Evolutionary conservation across 2,329 filamentous ascomycete species (phyloP), one percentile per base, ranked within the genome.

Genomic region (Ophidiomyces ophidiicola): DNA sequence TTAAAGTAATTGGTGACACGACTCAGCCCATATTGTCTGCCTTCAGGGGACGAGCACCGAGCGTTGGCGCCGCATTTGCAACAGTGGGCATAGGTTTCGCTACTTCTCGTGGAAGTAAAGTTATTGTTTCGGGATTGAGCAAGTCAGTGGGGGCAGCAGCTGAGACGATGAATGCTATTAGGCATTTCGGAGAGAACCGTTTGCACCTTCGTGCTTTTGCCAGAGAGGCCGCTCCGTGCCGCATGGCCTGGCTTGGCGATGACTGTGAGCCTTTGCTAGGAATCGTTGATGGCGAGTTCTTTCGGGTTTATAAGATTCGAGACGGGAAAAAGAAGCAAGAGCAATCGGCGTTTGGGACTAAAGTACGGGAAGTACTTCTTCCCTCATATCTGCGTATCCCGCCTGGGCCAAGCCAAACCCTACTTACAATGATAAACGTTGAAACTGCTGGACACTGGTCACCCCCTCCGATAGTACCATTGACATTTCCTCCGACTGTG

Each of bases 301-400:
- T 71, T 49, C 62, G 63, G 24, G 51, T 68, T 36, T 66, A 69
- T 43, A 55, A 59, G 32, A 50, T 67, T 33, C 54, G 55, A 44
- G 52, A 61, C 31, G 54, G 72, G 23, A 67, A 71, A 8, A 70
- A 71, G 28, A 71, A 69, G 47, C 64, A 69, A 42, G 66, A 70
- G 15, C 62, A 68, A 18, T 64, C 71, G 24, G 72, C 75, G 12
- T 65, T 65, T 30, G 63, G 70, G 18, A 68, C 64, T 41, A 74
- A 76, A 53, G 70, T 78, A 53, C 69, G 71, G 32, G 82, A 88
- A 50, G 76, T 80, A 53, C 77, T 72, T 44, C 59, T 88, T 20
- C 77, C 76, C 25, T 60, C 67, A 15, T 66, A 82, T 24, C 69
- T 80, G 3, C 75, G 80, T 42, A 69, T 72, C 35, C 55, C 67